Evolutionary conservation across 306 rosid genomes (phyloP), one percentile per base, ranked within the genome.

Genomic region (Cucurbita argyrosperma): DNA sequence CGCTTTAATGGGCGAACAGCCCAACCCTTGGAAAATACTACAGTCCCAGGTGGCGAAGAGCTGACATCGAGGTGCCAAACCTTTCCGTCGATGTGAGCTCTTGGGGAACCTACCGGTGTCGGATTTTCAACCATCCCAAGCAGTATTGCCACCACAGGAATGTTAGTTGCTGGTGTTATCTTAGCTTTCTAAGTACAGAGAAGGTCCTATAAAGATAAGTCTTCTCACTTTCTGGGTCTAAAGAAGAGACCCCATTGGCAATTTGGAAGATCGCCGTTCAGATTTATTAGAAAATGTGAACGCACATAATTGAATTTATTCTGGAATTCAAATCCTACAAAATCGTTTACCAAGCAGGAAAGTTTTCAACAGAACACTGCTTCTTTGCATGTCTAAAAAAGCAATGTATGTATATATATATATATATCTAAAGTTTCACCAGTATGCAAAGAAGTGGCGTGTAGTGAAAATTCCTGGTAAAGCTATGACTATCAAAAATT

Each of bases 401-500:
- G 13, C 12, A 68, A 21, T 14, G 21, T 40, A 18, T n/a, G 14
- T 43, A 21, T 49, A 49, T 50, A 50, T 50, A 49, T 49, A 50
- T 50, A 19, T 19, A 19, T 19, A 19, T 19, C 19, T 19, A 19
- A 19, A 47, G 74, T 68, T 47, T 47, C 19, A 13, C 7, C 0
- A 12, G 58, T 46, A 38, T 47, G 3, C 12, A 49, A 47, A 11
- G 47, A 46, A 14, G 56, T 10, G 19, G 42, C 6, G 14, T 23
- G 37, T 21, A 21, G n/a, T 45, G 55, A 68, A 46, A 69, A 23
- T 49, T 49, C 57, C 58, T 19, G 35, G 18, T 67, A 43, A 46
- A 43, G 21, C 54, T 43, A 46, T 4, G 53, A 45, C 86, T 76
- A 82, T 94, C 89, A 94, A 75, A 89, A 84, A 74, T 88, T 88